Conservation (phyloP, 768 basidiomycete genomes). For the Hygrocybe punicea region DNA sequence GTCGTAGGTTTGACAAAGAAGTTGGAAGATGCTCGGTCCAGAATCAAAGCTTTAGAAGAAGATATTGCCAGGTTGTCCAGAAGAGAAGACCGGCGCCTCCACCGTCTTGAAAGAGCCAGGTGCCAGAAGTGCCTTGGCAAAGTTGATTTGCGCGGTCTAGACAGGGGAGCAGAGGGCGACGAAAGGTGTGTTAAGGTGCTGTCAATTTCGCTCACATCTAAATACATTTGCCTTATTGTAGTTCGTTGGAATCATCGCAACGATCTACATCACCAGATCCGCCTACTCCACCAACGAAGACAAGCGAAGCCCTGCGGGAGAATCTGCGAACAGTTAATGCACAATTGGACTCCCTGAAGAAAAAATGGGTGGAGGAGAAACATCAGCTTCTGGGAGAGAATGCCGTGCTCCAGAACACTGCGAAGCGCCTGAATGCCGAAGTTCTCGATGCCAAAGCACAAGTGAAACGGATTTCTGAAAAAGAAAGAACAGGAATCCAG, state of each 20-base stretch:
- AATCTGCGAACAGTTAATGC: constrained; percentile 60
- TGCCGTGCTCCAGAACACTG: constrained; percentile 65
- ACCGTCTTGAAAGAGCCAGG: constrained; percentile 56
- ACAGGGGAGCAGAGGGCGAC: constrained; percentile 44
- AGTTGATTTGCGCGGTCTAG: constrained; percentile 48
- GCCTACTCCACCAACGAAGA: constrained; percentile 64
- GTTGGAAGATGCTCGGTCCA: constrained; percentile 66
- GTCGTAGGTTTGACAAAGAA: constrained; percentile 67
- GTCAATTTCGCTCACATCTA: background rate
- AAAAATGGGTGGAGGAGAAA: constrained; percentile 68
- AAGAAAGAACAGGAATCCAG: constrained; percentile 47
- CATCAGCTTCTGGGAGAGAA: constrained; percentile 64
- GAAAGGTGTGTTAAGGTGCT: constrained; percentile 50
- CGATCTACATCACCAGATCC: constrained; percentile 52
- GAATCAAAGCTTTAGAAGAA: constrained; percentile 57
- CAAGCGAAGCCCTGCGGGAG: constrained; percentile 58
- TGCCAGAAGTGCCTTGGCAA: constrained; percentile 70
- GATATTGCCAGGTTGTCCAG: constrained; percentile 63
- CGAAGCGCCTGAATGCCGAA: constrained; percentile 62
- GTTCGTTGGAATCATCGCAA: constrained; percentile 51
- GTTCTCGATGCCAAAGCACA: constrained; percentile 59
- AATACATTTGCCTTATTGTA: constrained; percentile 19
- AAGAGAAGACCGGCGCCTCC: constrained; percentile 65
- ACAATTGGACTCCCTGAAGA: constrained; percentile 62
- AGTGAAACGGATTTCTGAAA: constrained; percentile 50